Percentiles rank a stretch among this genome's conserved stretches.
phyloP scores from a whole-genome alignment of 306 rosid genomes.

The Cercis canadensis region DNA sequence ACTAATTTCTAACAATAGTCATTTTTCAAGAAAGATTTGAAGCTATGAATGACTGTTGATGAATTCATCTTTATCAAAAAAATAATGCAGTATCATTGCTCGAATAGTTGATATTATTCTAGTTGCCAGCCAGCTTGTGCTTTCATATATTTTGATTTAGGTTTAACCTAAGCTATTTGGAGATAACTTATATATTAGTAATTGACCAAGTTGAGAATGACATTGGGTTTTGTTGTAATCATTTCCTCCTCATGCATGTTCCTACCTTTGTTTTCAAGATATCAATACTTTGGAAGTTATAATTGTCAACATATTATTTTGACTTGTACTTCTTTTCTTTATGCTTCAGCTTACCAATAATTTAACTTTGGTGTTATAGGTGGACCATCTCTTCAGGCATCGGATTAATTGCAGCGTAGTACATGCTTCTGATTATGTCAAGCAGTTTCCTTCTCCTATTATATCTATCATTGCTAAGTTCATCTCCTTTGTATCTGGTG shows the following conservation, averaged over 20 bases:
- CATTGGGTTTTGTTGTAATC: too few relatives aligned
- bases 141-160: too few relatives aligned
- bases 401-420: constrained; percentile 79
- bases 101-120: constrained; percentile 3
- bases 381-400: constrained; percentile 94
- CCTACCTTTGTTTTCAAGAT: too few relatives aligned
- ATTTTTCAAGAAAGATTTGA: not conserved
- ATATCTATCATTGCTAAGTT: constrained; percentile 84
- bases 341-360: constrained; percentile 23
- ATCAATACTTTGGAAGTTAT: not conserved
- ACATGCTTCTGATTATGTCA: constrained; percentile 84
- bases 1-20: not conserved
- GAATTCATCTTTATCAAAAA: not conserved
- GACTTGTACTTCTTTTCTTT: constrained; percentile 7
- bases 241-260: too few relatives aligned
- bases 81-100: not conserved
- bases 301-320: not conserved
- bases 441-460: constrained; percentile 93
- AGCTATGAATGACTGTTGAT: not conserved
- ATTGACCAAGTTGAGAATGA: too few relatives aligned
- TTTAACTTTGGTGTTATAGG: constrained; percentile 53
- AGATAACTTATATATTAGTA: too few relatives aligned
- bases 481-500: constrained; percentile 90
- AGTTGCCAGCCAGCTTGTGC: not conserved
- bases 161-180: too few relatives aligned